phyloP scores from a whole-genome alignment of 1,284 basidiomycete genomes.

The Bondarzewia mesenterica region DNA sequence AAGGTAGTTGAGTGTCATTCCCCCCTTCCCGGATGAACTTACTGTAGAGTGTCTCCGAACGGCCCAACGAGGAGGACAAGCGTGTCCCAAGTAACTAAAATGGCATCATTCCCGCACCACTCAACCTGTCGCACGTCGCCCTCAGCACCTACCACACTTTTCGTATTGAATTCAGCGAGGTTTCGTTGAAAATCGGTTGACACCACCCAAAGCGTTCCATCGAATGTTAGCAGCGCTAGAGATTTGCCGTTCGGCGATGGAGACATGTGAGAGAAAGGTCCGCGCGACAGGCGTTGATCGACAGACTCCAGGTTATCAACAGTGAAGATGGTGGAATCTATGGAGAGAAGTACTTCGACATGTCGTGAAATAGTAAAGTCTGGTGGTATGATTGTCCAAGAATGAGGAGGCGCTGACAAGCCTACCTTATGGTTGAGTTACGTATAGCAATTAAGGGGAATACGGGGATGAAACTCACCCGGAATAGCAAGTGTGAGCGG shows the following conservation, averaged over 20 bases:
- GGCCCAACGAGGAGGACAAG: conserved; percentile 85
- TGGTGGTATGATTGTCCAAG: conserved; percentile 84
- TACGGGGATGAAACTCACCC: conserved; percentile 35
- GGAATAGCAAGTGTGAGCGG: conserved; percentile 61
- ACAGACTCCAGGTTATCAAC: conserved; percentile 82
- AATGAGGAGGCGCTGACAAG: conserved; percentile 66
- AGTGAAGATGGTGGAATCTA: conserved; percentile 68
- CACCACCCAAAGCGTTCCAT: conserved; percentile 81
- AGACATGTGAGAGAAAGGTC: conserved; percentile 82
- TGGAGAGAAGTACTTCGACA: conserved; percentile 78
- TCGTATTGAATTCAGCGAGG: conserved; percentile 80
- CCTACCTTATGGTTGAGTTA: conserved; percentile 30
- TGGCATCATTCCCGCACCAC: conserved; percentile 97
- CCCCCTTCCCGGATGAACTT: too few species aligned
- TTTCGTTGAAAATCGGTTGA: conserved; percentile 88
- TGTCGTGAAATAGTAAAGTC: conserved; percentile 82
- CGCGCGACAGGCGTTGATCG: conserved; percentile 84
- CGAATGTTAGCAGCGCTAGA: conserved; percentile 74
- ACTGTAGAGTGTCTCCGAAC: conserved; percentile 83
- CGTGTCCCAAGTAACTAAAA: conserved; percentile 81
- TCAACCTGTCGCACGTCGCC: conserved; percentile 64
- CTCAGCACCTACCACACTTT: conserved; percentile 37
- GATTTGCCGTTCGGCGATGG: conserved; percentile 93
- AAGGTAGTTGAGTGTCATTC: background rate
- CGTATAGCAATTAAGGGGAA: conserved; percentile 1